Base-by-base conservation (phyloP, 2,329 filamentous ascomycete species). In the Curvularia spicifera region DNA sequence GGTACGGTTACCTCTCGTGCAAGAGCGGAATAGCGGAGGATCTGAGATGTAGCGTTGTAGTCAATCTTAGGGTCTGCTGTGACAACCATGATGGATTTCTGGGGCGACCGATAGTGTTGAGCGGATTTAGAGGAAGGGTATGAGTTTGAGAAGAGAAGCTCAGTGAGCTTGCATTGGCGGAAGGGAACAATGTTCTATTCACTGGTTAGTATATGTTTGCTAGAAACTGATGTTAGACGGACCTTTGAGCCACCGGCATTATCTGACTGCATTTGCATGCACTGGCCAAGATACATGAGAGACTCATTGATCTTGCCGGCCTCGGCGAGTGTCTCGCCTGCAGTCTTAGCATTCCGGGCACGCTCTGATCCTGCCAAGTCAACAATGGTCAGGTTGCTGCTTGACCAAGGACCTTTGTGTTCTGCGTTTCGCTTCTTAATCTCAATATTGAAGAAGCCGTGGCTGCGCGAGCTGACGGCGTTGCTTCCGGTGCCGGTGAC, bases 241-340 rank as follows among this genome's bases (percentile, higher is more conserved):
- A 91, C 90, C 85, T 91, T 94, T 72, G 84, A 87, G 12, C 87
- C 88, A 62, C 83, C 88, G 43, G 89, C 88, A 31, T 88, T 84
- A 68, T 94, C 91, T 59, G 90, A 93, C 75, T 97, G 94, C 84
- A 97, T 94, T 74, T 98, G 94, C 68, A 99, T 84, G 74, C 95
- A 99, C 73, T 98, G 95, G 0, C 95, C 95, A 1, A 99, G 84
- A 74, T 97, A 98, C 95, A 99, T 99, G 72, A 99, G 81, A 72
- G 91, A 96, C 77, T 97, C 93, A 72, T 99, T 99, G 75, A 99
- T 99, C 79, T 98, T 98, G 52, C 95, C 95, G 35, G 94, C 95
- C 79, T 99, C 95, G 0, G 91, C 94, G 13, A 99, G 84, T 0
- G 94, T 97, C 4, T 92, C 89, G 12, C 95, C 95, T 0, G 93